Base-by-base conservation (phyloP, 495 filamentous ascomycete genomes). In the Podospora fimiseda region DNA sequence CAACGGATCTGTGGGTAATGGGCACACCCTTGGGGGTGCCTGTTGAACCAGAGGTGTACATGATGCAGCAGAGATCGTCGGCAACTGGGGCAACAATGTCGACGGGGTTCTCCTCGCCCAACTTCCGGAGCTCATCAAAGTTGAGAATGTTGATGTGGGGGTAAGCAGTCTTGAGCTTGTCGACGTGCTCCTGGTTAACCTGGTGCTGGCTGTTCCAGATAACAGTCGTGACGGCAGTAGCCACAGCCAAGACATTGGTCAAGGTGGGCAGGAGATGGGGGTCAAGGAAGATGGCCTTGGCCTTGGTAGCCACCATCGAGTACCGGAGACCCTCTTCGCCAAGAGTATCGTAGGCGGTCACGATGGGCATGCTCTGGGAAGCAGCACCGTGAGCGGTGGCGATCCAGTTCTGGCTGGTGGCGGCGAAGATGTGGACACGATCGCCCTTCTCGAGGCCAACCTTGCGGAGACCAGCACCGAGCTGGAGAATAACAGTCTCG, bases 1-100 rank as follows among this genome's bases (percentile, higher is more conserved):
- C 76, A 16, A 98, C 89, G 61, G 90, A 88, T 50, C 74, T 86
- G 68, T 98, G 93, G 60, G 84, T 93, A 58, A 98, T 70, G 24
- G 90, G 83, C 22, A 98, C 93, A 70, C 93, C 93, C 78, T 97
- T 98, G 33, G 93, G 93, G 0, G 90, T 81, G 45, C 93, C 93
- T 3, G 93, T 98, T n/a, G 92, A 95, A 40, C 93, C 93, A 24
- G 93, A 97, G 2, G 93, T 98, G 75, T 97, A 98, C 93, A 98
- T 98, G 69, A 98, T 95, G 67, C 93, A 96, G 78, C 87, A 93
- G 11, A 98, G 80, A 66, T 96, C 92, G 45, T 96, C 88, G 2
- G 88, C 79, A 21, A 74, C 70, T 2, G 93, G 91, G 37, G 90
- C 86, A 15, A 88, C 83, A 15, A 88, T 81, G 8, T 96, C 91